Evolutionary conservation across 1,284 basidiomycete genomes (phyloP).

Genomic region (Rhodotorula sp.): DNA sequence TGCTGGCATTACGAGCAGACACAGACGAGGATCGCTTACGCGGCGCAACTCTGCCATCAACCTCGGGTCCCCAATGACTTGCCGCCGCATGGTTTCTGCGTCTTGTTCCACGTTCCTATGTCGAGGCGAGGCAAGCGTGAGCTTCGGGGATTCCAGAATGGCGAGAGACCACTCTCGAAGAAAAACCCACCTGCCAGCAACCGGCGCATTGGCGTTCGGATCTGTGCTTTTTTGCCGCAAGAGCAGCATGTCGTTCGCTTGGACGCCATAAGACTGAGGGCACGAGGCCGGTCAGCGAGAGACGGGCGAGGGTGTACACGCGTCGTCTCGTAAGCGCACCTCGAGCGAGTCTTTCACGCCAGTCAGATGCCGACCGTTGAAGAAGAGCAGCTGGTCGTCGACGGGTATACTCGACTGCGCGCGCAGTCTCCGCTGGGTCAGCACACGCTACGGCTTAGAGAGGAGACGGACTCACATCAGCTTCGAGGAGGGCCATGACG

Average conservation of each 20-base stretch:
- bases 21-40: conserved; percentile 51
- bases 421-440: background rate
- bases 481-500: conserved; percentile 82
- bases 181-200: conserved; percentile 61
- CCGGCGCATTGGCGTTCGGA: conserved; percentile 29
- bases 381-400: conserved; percentile 67
- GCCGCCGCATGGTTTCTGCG: conserved; percentile 83
- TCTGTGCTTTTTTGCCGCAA: conserved; percentile 59
- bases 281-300: background rate
- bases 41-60: conserved; percentile 72
- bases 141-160: background rate
- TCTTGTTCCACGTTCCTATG: conserved; percentile 56
- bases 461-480: conserved; percentile 60
- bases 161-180: background rate
- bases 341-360: conserved; percentile 65
- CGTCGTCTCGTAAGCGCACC: conserved; percentile 41
- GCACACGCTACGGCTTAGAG: background rate
- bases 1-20: conserved; percentile 1
- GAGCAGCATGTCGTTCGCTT: conserved; percentile 64
- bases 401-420: conserved; percentile 66
- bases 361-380: conserved; percentile 62
- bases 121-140: background rate
- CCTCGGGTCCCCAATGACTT: conserved; percentile 75
- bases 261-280: conserved; percentile 56
- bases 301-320: background rate